phyloP scores from a whole-genome alignment of 2,329 filamentous ascomycete species.

The Lecanicillium sp. region DNA sequence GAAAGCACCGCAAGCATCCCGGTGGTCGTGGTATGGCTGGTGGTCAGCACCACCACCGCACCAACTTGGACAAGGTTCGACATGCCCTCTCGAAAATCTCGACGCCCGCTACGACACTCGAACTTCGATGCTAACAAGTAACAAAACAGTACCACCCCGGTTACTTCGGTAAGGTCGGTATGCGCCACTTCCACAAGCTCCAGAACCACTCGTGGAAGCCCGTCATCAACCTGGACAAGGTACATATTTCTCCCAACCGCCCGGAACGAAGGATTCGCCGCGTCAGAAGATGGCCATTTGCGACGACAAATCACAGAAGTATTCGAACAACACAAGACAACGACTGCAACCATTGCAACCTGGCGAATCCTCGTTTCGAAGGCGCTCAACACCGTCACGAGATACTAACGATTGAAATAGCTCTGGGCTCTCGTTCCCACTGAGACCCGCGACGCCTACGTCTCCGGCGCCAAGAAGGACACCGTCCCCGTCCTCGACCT shows the following conservation, averaged over 20 bases:
- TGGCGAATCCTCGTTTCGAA: not conserved
- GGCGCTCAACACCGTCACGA: not conserved
- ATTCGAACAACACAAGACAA: not conserved
- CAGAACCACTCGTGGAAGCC: conserved; percentile 98
- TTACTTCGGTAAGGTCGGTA: conserved; percentile 98
- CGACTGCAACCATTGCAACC: not conserved
- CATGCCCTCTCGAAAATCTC: conserved; percentile 26
- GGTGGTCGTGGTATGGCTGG: conserved; percentile 85
- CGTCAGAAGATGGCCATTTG: not conserved
- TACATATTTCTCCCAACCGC: conserved; percentile 32
- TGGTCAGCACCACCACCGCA: conserved; percentile 84
- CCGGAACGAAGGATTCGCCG: conserved; percentile 5
- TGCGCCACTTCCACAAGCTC: conserved; percentile 95
- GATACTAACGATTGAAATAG: conserved; percentile 37
- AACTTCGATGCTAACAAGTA: conserved; percentile 23
- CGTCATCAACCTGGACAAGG: conserved; percentile 98
- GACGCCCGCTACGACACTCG: conserved; percentile 1
- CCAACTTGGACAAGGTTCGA: conserved; percentile 69
- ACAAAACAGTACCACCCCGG: conserved; percentile 77
- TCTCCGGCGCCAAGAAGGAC: conserved; percentile 72
- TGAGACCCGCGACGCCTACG: conserved; percentile 90
- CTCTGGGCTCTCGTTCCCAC: conserved; percentile 91
- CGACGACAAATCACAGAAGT: not conserved
- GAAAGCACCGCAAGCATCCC: conserved; percentile 94
- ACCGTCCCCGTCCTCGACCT: conserved; percentile 97